A percentile compares a stretch with the other conserved stretches of the same genome.
phyloP scores from a whole-genome alignment of 148 eudicot genomes.

The Limonium bicolor region DNA sequence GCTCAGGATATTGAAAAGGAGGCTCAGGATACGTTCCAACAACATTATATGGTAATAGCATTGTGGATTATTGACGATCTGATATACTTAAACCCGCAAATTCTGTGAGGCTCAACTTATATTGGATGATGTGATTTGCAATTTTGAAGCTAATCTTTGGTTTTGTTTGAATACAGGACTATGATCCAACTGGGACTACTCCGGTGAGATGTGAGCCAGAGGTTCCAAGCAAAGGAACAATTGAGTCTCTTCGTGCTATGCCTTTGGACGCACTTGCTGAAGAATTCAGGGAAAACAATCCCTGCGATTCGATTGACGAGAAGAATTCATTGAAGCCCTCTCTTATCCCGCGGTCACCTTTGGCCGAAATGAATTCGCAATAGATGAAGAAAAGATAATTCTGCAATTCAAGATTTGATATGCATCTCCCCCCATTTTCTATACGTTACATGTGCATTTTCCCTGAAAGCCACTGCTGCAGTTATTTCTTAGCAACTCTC shows the following conservation, averaged over 20 bases:
- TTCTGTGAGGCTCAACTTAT: no score
- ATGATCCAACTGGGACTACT: conserved; percentile 80
- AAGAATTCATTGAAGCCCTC: conserved; percentile 55
- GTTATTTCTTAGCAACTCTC: no score
- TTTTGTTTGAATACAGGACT: conserved; percentile 43
- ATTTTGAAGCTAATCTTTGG: no score
- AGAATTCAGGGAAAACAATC: conserved; percentile 76
- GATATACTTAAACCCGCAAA: no score
- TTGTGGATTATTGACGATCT: no score
- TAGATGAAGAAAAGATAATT: no score
- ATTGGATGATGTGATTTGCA: no score
- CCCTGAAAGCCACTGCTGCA: no score
- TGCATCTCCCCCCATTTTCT: no score
- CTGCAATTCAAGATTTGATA: no score
- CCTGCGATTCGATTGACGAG: conserved; percentile 51
- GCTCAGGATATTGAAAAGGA: conserved; percentile 45
- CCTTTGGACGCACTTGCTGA: conserved; percentile 77
- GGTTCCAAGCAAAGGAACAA: conserved; percentile 66
- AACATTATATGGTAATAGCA: conserved; percentile 63
- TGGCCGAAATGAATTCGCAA: conserved; percentile 54
- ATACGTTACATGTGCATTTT: no score
- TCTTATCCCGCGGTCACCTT: conserved; percentile 73
- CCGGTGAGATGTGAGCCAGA: conserved; percentile 64
- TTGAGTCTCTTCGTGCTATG: conserved; percentile 71
- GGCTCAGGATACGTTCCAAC: conserved; percentile 56